These are phyloP conservation scores for Colletotrichum paranaense DNA, from an alignment of 2,329 filamentous ascomycete genomes.

Conservation along the genomic window DNA sequence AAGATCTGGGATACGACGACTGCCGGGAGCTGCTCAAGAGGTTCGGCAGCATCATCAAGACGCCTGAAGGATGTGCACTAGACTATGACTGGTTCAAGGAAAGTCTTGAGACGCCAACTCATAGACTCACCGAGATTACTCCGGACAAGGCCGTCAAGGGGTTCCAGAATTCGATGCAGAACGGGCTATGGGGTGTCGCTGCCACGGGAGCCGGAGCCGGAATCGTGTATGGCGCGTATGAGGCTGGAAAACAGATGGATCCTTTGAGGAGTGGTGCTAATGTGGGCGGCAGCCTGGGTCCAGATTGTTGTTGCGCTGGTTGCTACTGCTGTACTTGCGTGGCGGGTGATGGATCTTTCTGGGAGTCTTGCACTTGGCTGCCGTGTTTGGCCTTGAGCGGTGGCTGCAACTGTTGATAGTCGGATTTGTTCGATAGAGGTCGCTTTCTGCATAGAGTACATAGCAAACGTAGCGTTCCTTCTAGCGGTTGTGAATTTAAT, in stretches of 20 bases:
- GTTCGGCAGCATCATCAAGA: slow-evolving; percentile 1
- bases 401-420: neutral
- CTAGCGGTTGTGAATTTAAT: neutral
- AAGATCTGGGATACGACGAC: neutral
- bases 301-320: neutral
- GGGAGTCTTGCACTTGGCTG: neutral
- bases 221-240: neutral
- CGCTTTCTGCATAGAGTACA: neutral
- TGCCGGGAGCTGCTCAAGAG: neutral
- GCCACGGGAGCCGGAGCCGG: neutral
- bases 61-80: neutral
- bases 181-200: neutral
- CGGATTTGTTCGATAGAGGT: neutral
- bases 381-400: neutral
- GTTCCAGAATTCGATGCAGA: neutral
- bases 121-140: neutral
- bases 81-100: slow-evolving; percentile 1
- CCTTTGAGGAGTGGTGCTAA: neutral
- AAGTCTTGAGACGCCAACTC: neutral
- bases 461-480: neutral
- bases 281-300: neutral
- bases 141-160: neutral
- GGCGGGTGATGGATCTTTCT: neutral
- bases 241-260: neutral
- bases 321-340: neutral